Conservation (phyloP, 129 eudicot species). For the Flaveria ramosissima region DNA sequence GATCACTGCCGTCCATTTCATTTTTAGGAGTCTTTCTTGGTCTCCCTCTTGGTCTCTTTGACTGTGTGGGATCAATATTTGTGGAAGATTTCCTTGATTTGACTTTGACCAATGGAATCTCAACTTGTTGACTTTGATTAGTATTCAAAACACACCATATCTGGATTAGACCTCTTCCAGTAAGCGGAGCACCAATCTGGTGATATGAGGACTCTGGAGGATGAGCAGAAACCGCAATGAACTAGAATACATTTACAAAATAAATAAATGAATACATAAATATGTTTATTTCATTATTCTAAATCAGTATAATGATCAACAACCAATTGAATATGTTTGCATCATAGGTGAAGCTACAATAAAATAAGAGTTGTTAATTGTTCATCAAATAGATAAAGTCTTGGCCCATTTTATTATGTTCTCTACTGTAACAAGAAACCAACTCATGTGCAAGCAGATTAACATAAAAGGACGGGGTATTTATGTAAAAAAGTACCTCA, state of each 20-base stretch:
- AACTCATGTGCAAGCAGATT: background rate
- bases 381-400: background rate
- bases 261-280: background rate
- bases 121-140: conserved; percentile 34
- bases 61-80: conserved; percentile 23
- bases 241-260: conserved; percentile 44
- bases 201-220: conserved; percentile 96
- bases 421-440: background rate
- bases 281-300: background rate
- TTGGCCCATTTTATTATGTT: background rate
- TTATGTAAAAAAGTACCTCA: conserved; percentile 56
- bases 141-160: conserved; percentile 74
- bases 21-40: conserved; percentile 40
- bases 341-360: background rate
- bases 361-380: background rate
- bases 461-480: background rate
- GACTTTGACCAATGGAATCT: conserved; percentile 32
- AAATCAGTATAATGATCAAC: conserved; percentile 1
- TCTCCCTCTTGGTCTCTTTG: conserved; percentile 43
- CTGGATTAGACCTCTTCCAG: conserved; percentile 87
- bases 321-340: background rate
- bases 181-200: conserved; percentile 76
- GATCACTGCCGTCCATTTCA: conserved; percentile 24
- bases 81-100: conserved; percentile 29
- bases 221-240: conserved; percentile 94